Base-by-base conservation (phyloP, 23 red algal species). In the Chondrus crispus region DNA sequence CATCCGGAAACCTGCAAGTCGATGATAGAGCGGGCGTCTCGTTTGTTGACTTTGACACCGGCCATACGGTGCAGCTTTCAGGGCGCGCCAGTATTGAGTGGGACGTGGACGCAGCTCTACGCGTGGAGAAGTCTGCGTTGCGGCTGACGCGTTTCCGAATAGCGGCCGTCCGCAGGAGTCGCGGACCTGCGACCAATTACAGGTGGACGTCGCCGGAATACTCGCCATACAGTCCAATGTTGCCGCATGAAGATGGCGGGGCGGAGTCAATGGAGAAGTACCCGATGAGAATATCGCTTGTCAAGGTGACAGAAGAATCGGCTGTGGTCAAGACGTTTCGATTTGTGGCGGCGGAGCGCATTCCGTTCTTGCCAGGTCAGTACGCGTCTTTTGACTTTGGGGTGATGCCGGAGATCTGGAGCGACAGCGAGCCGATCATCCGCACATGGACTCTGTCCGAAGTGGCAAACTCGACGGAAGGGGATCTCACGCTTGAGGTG, bases 391-490 rank as follows among this genome's bases (percentile, higher is more conserved):
- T 95, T 68, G 81, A 81, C 11, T 85, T 95, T 75, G 89, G 49
- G 10, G 28, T 45, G 24, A 26, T 74, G 22, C 79, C 77, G 19
- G 58, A 73, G 5, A 16, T 93, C 8, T 28, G 51, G 3, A 16
- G 35, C 3, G 69, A 37, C 14, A 32, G 51, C n/a, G 44, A 71
- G 47, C 93, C 85, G 4, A 45, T 90, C 50, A 70, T 82, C 11
- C 74, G 93, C 20, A 89, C 93, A 26, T 95, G 93, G 93, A 95
- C 93, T 49, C 39, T 95, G 38, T 95, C 93, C 3, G 93, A 90
- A 51, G 82, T 81, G 47, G 73, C 85, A 1, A 80, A 84, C 49
- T 95, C 93, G 19, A 53, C 62, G 38, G 68, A 73, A 37, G 93
- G 93, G 18, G 93, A 95, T 45, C 16, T 81, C n/a, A 89, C 85